Percentiles rank a stretch among this genome's conserved stretches.
phyloP scores from a whole-genome alignment of 1,139 yeast species.

The Nadsonia commutata region DNA sequence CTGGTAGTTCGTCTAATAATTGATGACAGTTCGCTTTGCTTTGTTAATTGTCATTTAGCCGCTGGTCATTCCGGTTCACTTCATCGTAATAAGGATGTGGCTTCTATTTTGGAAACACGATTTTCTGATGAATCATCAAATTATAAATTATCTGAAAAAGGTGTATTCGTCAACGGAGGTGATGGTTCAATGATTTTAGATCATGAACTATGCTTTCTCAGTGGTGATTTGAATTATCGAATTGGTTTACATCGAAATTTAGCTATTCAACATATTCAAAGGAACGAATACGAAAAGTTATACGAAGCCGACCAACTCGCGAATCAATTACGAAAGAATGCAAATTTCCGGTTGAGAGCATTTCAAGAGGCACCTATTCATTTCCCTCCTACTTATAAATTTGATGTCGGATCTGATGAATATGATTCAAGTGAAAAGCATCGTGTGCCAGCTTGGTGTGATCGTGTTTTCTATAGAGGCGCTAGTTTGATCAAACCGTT shows the following conservation, averaged over 20 bases:
- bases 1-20: slow-evolving; percentile 70
- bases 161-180: slow-evolving; percentile 32
- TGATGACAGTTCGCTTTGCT: slow-evolving; percentile 61
- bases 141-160: slow-evolving; percentile 23
- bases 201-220: slow-evolving; percentile 80
- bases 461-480: slow-evolving; percentile 58
- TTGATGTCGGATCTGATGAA: slow-evolving; percentile 60
- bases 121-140: slow-evolving; percentile 35
- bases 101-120: slow-evolving; percentile 47
- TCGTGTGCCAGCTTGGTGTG: slow-evolving; percentile 96
- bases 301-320: slow-evolving; percentile 65
- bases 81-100: slow-evolving; percentile 75
- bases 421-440: slow-evolving; percentile 87
- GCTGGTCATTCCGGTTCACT: slow-evolving; percentile 71
- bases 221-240: slow-evolving; percentile 88
- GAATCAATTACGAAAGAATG: slow-evolving; percentile 55
- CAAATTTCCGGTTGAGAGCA: slow-evolving; percentile 44
- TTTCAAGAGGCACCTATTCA: slow-evolving; percentile 64
- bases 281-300: slow-evolving; percentile 37
- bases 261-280: slow-evolving; percentile 42
- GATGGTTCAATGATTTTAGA: slow-evolving; percentile 39
- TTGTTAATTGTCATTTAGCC: slow-evolving; percentile 79
- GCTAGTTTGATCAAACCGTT: slow-evolving; percentile 17
- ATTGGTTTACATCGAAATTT: slow-evolving; percentile 53
- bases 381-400: slow-evolving; percentile 86